These are phyloP conservation scores for Aspergillus transmontanensis DNA, from an alignment of 2,329 filamentous ascomycete genomes.

Conservation along the genomic window DNA sequence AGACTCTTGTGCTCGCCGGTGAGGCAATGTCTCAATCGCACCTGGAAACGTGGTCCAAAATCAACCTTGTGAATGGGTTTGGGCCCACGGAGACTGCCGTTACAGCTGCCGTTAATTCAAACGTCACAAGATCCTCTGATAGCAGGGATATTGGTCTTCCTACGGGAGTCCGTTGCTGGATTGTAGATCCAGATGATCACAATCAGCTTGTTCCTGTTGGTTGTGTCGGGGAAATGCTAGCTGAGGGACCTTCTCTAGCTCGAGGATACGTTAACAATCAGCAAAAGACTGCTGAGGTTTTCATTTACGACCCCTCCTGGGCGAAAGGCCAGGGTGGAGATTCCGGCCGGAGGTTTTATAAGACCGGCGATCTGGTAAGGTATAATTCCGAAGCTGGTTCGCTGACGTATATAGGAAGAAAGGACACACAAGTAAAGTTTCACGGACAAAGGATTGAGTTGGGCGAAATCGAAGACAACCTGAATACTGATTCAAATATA, in stretches of 20 bases:
- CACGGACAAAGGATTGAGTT: constrained; percentile 67
- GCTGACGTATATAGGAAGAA: constrained; percentile 57
- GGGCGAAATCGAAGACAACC: constrained; percentile 51
- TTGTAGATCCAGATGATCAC: constrained; percentile 44
- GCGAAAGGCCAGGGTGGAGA: constrained; percentile 41
- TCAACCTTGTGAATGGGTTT: constrained; percentile 47
- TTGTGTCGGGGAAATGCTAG: constrained; percentile 39
- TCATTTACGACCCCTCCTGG: constrained; percentile 61
- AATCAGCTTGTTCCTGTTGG: constrained; percentile 46
- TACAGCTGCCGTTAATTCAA: constrained; percentile 36
- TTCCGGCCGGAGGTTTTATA: constrained; percentile 39
- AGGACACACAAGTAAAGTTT: constrained; percentile 70
- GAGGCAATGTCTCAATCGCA: constrained; percentile 52
- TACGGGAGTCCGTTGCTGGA: constrained; percentile 39
- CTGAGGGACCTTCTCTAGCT: constrained; percentile 59
- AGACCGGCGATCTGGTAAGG: constrained; percentile 44
- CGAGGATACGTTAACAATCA: constrained; percentile 63
- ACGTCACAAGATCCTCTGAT: constrained; percentile 33
- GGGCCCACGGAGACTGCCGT: constrained; percentile 48
- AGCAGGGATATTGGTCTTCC: constrained; percentile 40
- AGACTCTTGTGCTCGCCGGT: constrained; percentile 47
- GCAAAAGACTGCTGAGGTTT: constrained; percentile 60
- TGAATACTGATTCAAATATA: constrained; percentile 31
- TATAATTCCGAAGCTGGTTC: constrained; percentile 40
- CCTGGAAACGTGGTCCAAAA: constrained; percentile 39